Percentiles rank a stretch among this genome's conserved stretches.
Evolutionary conservation across 768 basidiomycete genomes (phyloP).

Genomic region (Amanita pallidorosea): DNA sequence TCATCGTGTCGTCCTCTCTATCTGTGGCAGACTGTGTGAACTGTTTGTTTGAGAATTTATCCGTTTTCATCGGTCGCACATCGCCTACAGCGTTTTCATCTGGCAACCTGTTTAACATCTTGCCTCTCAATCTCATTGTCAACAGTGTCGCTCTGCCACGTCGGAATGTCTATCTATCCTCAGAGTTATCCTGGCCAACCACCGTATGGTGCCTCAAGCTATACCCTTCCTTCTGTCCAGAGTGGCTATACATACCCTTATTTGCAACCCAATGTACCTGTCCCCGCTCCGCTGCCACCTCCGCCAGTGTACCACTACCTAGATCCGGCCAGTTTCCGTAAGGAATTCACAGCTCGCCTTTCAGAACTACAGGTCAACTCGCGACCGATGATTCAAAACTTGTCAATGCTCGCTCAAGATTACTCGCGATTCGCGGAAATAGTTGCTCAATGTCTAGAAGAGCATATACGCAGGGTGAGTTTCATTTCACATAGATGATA

Average conservation of each 20-base stretch:
- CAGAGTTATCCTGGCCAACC: conserved; percentile 53
- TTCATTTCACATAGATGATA: conserved; percentile 12
- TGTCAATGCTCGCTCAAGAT: conserved; percentile 90
- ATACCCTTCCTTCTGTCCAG: conserved; percentile 29
- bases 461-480: conserved; percentile 88
- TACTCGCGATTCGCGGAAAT: conserved; percentile 69
- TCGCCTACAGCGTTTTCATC: conserved; percentile 15
- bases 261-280: conserved; percentile 25
- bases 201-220: conserved; percentile 37
- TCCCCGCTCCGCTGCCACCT: conserved; percentile 24
- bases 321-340: conserved; percentile 66
- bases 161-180: conserved; percentile 52
- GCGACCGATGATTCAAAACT: conserved; percentile 82
- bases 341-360: conserved; percentile 67
- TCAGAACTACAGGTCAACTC: conserved; percentile 87
- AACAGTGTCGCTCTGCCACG: neutral
- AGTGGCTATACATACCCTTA: conserved; percentile 31
- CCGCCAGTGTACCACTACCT: conserved; percentile 30
- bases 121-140: neutral
- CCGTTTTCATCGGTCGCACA: conserved; percentile 12
- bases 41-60: conserved; percentile 24
- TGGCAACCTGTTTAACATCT: conserved; percentile 12
- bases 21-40: conserved; percentile 39
- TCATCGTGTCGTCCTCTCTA: conserved; percentile 26
- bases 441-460: conserved; percentile 72